Conservation (phyloP, 305 asterid species). For the Withania somnifera region DNA sequence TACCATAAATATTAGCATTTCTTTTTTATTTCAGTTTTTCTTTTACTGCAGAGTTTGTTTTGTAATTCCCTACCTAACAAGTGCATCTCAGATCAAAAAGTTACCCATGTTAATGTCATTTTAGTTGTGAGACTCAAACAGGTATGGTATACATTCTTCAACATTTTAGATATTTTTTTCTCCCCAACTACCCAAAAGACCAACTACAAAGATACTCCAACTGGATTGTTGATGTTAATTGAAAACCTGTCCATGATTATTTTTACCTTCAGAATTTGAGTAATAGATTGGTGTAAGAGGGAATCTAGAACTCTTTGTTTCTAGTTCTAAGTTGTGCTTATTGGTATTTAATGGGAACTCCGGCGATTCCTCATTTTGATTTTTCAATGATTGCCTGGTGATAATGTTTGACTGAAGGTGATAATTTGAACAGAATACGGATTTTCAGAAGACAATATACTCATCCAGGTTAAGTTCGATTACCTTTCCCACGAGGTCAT, state of each 20-base stretch:
- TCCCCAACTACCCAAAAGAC: neutral
- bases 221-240: neutral
- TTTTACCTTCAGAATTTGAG: neutral
- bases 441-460: slow-evolving; percentile 46
- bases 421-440: slow-evolving; percentile 39
- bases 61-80: neutral
- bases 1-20: neutral
- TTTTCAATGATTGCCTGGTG: neutral
- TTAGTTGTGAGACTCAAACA: neutral
- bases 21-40: neutral
- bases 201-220: neutral
- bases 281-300: neutral
- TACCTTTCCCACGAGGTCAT: slow-evolving; percentile 33
- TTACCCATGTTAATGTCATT: neutral
- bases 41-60: neutral
- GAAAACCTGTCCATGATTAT: neutral
- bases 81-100: neutral
- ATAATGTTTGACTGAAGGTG: neutral
- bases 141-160: neutral
- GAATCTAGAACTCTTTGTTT: neutral
- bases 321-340: neutral
- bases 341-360: neutral
- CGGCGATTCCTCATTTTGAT: neutral
- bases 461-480: slow-evolving; percentile 67
- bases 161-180: neutral